A percentile compares a stretch with the other conserved stretches of the same genome.
Conservation (phyloP, 352 stramenopile genomes). For the Phytopythium mirpurense region DNA sequence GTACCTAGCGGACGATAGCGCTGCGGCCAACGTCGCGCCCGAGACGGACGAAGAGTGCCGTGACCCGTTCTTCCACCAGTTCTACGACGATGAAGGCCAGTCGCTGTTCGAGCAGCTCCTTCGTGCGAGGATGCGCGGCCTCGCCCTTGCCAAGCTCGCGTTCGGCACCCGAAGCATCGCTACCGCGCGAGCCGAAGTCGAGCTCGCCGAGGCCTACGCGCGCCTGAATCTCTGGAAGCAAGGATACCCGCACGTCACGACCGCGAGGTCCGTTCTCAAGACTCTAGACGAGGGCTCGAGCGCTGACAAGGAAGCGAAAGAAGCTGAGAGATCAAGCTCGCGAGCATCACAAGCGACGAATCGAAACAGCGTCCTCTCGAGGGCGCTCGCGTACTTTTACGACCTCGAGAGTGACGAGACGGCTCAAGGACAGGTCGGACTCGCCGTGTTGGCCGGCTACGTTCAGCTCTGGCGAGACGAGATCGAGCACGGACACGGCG, state of each 20-base stretch:
- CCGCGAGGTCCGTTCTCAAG: constrained; percentile 31
- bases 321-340: neutral
- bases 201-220: constrained; percentile 50
- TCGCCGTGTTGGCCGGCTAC: constrained; percentile 6
- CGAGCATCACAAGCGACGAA: neutral
- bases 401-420: constrained; percentile 16
- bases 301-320: neutral
- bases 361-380: constrained; percentile 11
- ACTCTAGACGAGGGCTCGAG: constrained; percentile 11
- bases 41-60: constrained; percentile 31
- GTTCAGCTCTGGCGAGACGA: constrained; percentile 10
- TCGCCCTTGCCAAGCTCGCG: constrained; percentile 50
- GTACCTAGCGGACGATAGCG: too few species aligned
- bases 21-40: neutral
- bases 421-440: constrained; percentile 13
- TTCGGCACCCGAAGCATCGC: constrained; percentile 28
- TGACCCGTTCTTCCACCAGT: constrained; percentile 54
- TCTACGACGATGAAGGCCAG: constrained; percentile 48
- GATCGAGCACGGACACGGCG: neutral
- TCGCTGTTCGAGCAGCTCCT: constrained; percentile 63
- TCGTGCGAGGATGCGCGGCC: constrained; percentile 40
- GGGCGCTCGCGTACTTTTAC: constrained; percentile 24
- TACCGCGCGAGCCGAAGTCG: constrained; percentile 40
- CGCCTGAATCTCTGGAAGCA: constrained; percentile 70
- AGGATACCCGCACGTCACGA: constrained; percentile 34